These are phyloP conservation scores for Torrubiellomyces zombiae DNA, from an alignment of 2,329 filamentous ascomycete genomes.

Conservation along the genomic window DNA sequence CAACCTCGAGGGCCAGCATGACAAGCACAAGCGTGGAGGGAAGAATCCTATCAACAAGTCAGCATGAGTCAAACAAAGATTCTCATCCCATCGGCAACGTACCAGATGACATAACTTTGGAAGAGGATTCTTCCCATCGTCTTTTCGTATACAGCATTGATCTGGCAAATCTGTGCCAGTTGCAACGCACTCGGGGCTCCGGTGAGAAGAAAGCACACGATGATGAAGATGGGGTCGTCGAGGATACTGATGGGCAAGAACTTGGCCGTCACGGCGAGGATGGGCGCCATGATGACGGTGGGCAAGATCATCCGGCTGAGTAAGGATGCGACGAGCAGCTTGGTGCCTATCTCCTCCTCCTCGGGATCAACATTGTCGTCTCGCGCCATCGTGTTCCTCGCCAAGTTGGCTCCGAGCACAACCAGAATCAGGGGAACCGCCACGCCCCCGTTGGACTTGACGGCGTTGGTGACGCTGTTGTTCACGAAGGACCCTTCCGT, in stretches of 20 bases:
- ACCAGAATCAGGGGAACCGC: conserved; percentile 92
- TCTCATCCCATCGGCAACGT: too few relatives aligned
- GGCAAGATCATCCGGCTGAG: conserved; percentile 85
- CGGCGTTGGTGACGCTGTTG: conserved; percentile 81
- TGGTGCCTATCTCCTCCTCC: conserved; percentile 51
- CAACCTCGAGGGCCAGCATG: conserved; percentile 78
- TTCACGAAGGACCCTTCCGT: conserved; percentile 74
- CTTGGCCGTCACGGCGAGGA: conserved; percentile 76
- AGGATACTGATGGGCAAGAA: conserved; percentile 85
- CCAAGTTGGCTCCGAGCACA: conserved; percentile 85
- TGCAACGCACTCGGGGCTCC: conserved; percentile 89
- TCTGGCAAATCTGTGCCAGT: conserved; percentile 93
- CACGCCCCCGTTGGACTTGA: conserved; percentile 72
- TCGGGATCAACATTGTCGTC: conserved; percentile 49
- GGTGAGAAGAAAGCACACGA: conserved; percentile 91
- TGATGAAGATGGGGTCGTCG: conserved; percentile 93
- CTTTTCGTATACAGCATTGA: conserved; percentile 89
- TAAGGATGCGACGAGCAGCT: conserved; percentile 71
- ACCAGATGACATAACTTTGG: conserved; percentile 80
- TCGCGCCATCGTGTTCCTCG: conserved; percentile 69
- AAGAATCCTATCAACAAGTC: conserved; percentile 50
- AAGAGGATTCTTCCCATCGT: conserved; percentile 89
- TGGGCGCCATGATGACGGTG: conserved; percentile 78
- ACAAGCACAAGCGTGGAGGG: conserved; percentile 84
- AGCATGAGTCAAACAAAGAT: too few relatives aligned